Base-by-base conservation (phyloP, 768 basidiomycete genomes). In the Heimioporus sp. region DNA sequence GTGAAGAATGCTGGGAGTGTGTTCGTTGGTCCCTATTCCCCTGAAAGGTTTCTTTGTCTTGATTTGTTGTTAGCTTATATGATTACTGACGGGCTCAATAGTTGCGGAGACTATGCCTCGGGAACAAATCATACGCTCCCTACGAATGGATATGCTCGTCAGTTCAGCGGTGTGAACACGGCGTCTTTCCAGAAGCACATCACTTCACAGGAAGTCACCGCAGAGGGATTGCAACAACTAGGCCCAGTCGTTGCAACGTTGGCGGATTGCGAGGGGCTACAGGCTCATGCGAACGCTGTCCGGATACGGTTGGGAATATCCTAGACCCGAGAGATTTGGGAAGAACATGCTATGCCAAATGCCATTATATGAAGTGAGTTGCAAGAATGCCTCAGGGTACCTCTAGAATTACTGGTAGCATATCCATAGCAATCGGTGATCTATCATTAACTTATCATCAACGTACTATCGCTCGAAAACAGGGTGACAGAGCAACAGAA, bases 111-210 rank as follows among this genome's bases (percentile, higher is more conserved):
- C 70, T 99, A 98, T 62, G 96, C 96, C 7, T 98, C 96, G 0
- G 97, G 97, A 17, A 98, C 97, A 9, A 99, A 99, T 70, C 97
- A 99, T 75, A 98, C 96, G 0, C 77, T 99, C 20, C 96, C 96
- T 35, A 97, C 92, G 10, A 93, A 92, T 56, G 94, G 96, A 20
- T 99, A 94, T 68, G 97, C 97, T 20, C 85, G 92, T 45, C 97
- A 98, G 67, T 99, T 95, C 76, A 97, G 94, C 59, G 97, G 97
- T 5, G 97, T 99, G 59, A 98, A 96, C 74, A 98, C 96, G 1
- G 76, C 82, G 10, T 94, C 93, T 2, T 99, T 98, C 87, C 95
- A 98, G 67, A 99, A 99, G 71, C 90, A 98, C 68, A 98, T 98
- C 61, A 99, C 97, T 13, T 94, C 92, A 6, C 97, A 98, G 68